Conservation (phyloP, 1,284 basidiomycete species). For the Marasmius sp. region DNA sequence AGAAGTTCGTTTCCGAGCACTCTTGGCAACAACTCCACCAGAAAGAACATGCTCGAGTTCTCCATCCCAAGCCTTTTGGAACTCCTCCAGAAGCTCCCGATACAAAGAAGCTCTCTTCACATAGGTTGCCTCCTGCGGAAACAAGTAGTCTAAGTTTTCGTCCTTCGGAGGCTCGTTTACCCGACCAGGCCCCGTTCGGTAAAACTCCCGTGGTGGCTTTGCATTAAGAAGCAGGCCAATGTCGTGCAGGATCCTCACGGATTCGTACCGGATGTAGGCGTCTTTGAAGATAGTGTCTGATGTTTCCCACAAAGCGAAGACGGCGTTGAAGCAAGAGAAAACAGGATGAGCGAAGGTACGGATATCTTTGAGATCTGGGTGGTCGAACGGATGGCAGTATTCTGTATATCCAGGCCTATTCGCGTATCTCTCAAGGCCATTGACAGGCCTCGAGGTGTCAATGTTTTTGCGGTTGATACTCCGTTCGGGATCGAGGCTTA, state of each 20-base stretch:
- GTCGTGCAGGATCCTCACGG: background rate
- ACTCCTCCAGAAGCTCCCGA: background rate
- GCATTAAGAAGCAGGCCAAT: background rate
- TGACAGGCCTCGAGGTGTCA: background rate
- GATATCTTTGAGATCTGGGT: slow-evolving; percentile 2
- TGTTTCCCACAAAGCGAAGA: background rate
- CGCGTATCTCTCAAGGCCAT: background rate
- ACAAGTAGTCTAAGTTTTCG: background rate
- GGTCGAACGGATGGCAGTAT: slow-evolving; percentile 7
- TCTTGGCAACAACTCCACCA: background rate
- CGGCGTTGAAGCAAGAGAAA: slow-evolving; percentile 6
- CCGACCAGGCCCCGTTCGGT: background rate
- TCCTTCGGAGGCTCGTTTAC: background rate
- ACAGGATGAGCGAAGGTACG: slow-evolving; percentile 6
- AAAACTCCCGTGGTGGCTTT: background rate
- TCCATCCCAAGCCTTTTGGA: background rate
- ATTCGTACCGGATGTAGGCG: background rate
- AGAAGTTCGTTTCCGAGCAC: background rate
- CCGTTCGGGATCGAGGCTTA: slow-evolving; percentile 6
- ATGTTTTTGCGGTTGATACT: slow-evolving; percentile 10
- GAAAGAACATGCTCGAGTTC: background rate
- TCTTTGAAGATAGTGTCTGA: background rate
- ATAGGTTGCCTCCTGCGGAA: background rate
- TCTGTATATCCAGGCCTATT: slow-evolving; percentile 1
- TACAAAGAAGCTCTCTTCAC: background rate